These are phyloP conservation scores for Saccharomycopsis hybrid DNA, from an alignment of 1,139 yeast genomes.

Conservation along the genomic window DNA sequence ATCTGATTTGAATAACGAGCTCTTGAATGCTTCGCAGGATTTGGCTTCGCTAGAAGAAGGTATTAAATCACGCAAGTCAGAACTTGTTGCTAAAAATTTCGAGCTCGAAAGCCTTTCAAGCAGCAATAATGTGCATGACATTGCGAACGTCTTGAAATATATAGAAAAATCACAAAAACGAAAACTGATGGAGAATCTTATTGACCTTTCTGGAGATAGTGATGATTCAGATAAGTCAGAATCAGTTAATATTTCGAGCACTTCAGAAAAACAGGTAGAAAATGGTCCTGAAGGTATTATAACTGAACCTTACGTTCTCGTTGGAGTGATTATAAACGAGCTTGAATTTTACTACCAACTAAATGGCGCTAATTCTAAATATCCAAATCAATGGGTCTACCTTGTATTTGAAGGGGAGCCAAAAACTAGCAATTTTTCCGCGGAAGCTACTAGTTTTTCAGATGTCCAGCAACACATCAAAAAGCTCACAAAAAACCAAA, in stretches of 20 bases:
- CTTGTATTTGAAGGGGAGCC: constrained; percentile 10
- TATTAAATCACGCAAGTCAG: background rate
- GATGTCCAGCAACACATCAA: constrained; percentile 1
- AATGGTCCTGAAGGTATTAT: constrained; percentile 12
- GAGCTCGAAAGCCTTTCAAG: background rate
- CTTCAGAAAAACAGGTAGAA: no score
- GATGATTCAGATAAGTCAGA: no score
- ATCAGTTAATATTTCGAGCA: no score
- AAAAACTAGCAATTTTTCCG: constrained; percentile 5
- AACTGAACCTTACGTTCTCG: constrained; percentile 28
- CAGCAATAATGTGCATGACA: background rate
- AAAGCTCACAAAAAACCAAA: background rate
- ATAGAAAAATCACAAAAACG: no score
- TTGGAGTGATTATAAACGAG: constrained; percentile 27
- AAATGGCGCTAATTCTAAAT: background rate
- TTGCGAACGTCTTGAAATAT: background rate
- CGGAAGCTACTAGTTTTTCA: constrained; percentile 8
- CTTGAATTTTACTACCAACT: constrained; percentile 26
- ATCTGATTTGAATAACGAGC: constrained; percentile 16
- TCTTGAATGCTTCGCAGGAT: constrained; percentile 3
- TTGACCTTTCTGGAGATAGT: no score
- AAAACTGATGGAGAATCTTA: background rate
- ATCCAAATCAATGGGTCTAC: constrained; percentile 14
- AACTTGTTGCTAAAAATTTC: background rate
- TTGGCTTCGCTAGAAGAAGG: background rate